These are phyloP conservation scores for Trichodelitschia bisporula DNA, from an alignment of 495 filamentous ascomycete species.

Conservation along the genomic window DNA sequence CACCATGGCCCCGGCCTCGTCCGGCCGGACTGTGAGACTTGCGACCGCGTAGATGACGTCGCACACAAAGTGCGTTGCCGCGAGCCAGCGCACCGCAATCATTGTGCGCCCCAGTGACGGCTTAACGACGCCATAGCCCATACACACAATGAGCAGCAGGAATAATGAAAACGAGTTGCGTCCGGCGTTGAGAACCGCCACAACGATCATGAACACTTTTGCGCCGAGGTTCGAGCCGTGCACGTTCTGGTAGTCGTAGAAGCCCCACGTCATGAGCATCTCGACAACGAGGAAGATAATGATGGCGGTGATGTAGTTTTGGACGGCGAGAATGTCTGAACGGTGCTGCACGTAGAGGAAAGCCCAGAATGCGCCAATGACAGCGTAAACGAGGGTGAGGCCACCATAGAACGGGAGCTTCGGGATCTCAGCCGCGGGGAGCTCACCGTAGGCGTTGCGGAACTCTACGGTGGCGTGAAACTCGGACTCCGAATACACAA, in stretches of 20 bases:
- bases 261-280: constrained; percentile 96
- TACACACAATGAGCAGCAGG: constrained; percentile 92
- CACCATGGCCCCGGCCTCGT: constrained; percentile 65
- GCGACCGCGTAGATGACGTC: constrained; percentile 83
- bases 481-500: constrained; percentile 36
- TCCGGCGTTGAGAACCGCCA: constrained; percentile 74
- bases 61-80: constrained; percentile 80
- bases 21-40: constrained; percentile 68
- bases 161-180: constrained; percentile 98
- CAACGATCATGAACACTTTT: constrained; percentile 68
- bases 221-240: constrained; percentile 64
- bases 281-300: constrained; percentile 83
- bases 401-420: constrained; percentile 96
- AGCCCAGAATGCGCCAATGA: constrained; percentile 70
- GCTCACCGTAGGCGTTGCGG: constrained; percentile 85
- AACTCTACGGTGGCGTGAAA: constrained; percentile 76
- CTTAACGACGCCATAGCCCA: constrained; percentile 98
- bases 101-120: constrained; percentile 81
- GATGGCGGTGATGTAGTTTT: constrained; percentile 98
- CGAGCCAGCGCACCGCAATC: constrained; percentile 79
- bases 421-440: constrained; percentile 82
- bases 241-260: constrained; percentile 85
- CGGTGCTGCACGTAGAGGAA: constrained; percentile 92
- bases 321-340: constrained; percentile 85
- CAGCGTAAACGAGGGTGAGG: constrained; percentile 78